Conservation (phyloP, 2,329 filamentous ascomycete genomes). For the Coniochaeta prunicola region DNA sequence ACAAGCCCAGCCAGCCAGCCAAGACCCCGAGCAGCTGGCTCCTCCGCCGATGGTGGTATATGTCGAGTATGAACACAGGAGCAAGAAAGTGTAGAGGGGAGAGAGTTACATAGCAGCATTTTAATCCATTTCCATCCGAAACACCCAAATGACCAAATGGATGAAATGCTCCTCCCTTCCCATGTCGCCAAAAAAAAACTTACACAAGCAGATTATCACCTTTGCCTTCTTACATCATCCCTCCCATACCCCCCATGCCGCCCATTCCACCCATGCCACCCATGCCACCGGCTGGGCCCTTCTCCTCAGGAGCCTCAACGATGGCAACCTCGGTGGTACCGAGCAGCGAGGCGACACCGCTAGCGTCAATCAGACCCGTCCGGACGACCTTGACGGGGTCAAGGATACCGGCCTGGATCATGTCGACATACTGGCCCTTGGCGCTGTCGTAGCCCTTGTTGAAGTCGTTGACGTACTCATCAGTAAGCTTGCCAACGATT, state of each 20-base stretch:
- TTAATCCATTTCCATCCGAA: constrained; percentile 29
- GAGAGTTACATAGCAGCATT: constrained; percentile 29
- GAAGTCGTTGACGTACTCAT: constrained; percentile 88
- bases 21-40: constrained; percentile 4
- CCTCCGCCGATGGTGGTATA: constrained; percentile 7
- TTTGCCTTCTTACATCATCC: constrained; percentile 47
- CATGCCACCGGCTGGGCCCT: constrained; percentile 51
- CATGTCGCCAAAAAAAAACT: constrained; percentile 19
- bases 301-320: constrained; percentile 91
- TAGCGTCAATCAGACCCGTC: constrained; percentile 89
- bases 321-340: constrained; percentile 98
- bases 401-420: constrained; percentile 94
- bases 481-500: constrained; percentile 94
- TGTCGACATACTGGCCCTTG: constrained; percentile 97
- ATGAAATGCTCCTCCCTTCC: constrained; percentile 36
- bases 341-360: constrained; percentile 91
- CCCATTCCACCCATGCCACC: constrained; percentile 61
- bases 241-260: constrained; percentile 50
- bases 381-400: constrained; percentile 99
- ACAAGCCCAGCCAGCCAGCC: constrained; percentile 16
- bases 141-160: constrained; percentile 31
- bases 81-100: constrained; percentile 25
- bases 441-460: constrained; percentile 97
- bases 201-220: constrained; percentile 1
- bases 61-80: constrained; percentile 17